Evolutionary conservation across 2,329 filamentous ascomycete species (phyloP).

Genomic region (Fulvia fulva): DNA sequence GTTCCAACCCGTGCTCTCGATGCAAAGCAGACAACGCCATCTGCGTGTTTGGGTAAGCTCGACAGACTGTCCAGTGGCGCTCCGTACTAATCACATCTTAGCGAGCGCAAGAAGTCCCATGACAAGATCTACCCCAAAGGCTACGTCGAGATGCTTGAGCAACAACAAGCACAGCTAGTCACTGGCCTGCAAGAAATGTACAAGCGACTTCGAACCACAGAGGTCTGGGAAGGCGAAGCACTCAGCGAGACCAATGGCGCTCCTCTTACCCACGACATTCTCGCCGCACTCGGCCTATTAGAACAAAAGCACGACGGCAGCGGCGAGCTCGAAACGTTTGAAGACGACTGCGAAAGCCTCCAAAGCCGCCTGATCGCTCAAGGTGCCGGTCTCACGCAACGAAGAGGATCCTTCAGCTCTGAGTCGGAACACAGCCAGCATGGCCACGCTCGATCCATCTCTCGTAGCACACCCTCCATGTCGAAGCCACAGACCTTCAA

Average conservation of each 20-base stretch:
- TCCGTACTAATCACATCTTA: constrained; percentile 11
- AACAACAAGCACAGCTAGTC: constrained; percentile 61
- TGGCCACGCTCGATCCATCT: constrained; percentile 25
- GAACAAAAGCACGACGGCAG: constrained; percentile 48
- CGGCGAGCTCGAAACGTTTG: constrained; percentile 49
- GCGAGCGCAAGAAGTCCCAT: constrained; percentile 60
- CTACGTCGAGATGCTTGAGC: constrained; percentile 64
- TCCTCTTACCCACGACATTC: constrained; percentile 61
- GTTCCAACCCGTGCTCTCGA: constrained; percentile 56
- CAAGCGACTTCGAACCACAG: constrained; percentile 47
- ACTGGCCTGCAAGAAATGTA: constrained; percentile 60
- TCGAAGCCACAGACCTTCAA: constrained; percentile 25
- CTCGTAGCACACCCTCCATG: constrained; percentile 34
- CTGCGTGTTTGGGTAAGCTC: constrained; percentile 54
- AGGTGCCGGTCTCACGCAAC: constrained; percentile 48
- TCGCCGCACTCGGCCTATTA: constrained; percentile 56
- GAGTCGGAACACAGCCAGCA: constrained; percentile 54
- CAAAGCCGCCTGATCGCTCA: constrained; percentile 53
- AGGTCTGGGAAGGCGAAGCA: constrained; percentile 54
- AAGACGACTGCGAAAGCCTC: constrained; percentile 55
- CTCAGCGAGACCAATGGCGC: constrained; percentile 53
- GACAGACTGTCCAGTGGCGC: neutral
- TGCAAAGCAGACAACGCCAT: constrained; percentile 63
- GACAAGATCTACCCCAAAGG: constrained; percentile 68
- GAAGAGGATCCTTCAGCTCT: constrained; percentile 54